A percentile compares a stretch with the other conserved stretches of the same genome.
These are phyloP conservation scores for Marchantia polymorpha DNA, from an alignment of 225 moss, liverwort and hornwort genomes.

Conservation along the genomic window DNA sequence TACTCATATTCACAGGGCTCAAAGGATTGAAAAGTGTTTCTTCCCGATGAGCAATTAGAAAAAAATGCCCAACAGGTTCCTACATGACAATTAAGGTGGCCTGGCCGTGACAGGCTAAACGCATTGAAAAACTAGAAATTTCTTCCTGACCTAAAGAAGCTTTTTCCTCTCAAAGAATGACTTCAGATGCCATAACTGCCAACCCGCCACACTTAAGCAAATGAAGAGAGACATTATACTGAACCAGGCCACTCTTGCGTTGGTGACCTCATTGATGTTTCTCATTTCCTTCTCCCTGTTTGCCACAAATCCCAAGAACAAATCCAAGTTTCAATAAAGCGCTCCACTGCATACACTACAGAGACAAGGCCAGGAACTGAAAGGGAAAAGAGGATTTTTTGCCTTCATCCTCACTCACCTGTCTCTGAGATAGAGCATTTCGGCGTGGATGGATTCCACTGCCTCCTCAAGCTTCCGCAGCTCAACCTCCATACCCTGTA, in stretches of 20 bases:
- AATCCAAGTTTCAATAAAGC: not conserved
- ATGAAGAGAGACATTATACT: slow-evolving; percentile 88
- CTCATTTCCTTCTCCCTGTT: slow-evolving; percentile 96
- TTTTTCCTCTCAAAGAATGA: slow-evolving; percentile 96
- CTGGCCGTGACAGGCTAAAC: not conserved
- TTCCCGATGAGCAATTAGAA: too few relatives aligned
- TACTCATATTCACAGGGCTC: too few relatives aligned
- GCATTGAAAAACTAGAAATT: not conserved
- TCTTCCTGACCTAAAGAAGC: slow-evolving; percentile 39
- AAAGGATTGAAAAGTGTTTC: too few relatives aligned
- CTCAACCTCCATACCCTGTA: slow-evolving; percentile 84
- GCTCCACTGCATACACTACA: not conserved
- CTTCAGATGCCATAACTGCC: slow-evolving; percentile 94
- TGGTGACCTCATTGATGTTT: slow-evolving; percentile 76
- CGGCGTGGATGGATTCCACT: slow-evolving; percentile 66
- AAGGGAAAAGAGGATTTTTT: not conserved
- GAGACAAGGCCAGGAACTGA: not conserved
- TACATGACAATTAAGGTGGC: not conserved
- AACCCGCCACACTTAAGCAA: slow-evolving; percentile 81
- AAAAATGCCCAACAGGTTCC: too few relatives aligned
- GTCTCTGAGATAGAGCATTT: slow-evolving; percentile 87
- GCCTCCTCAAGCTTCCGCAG: slow-evolving; percentile 87
- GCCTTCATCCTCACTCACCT: slow-evolving; percentile 48
- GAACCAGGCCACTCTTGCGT: slow-evolving; percentile 95
- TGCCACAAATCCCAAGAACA: slow-evolving; percentile 8